Percentiles rank a stretch among this genome's conserved stretches.
These are phyloP conservation scores for Dalbergia oliveri DNA, from an alignment of 306 rosid genomes.

Conservation along the genomic window DNA sequence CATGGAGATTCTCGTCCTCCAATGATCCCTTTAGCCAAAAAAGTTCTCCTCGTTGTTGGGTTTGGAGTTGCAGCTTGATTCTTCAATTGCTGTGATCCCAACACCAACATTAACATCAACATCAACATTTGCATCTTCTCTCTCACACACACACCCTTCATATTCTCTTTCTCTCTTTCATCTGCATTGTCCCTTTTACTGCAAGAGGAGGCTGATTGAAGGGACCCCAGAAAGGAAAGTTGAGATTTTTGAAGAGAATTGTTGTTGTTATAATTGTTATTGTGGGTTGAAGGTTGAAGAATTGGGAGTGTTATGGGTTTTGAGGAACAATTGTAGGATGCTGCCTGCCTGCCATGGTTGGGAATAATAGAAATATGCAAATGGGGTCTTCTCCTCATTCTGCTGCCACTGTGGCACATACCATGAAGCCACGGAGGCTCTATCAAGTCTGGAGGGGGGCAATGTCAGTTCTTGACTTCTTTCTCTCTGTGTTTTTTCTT, in stretches of 20 bases:
- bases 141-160: background rate
- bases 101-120: background rate
- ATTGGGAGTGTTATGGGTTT: conserved; percentile 50
- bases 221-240: conserved; percentile 44
- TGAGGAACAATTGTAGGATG: conserved; percentile 42
- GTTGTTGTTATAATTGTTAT: background rate
- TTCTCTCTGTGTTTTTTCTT: background rate
- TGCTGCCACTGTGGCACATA: conserved; percentile 45
- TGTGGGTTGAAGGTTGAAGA: conserved; percentile 35
- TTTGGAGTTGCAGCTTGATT: conserved; percentile 55
- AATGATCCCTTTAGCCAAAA: conserved; percentile 51
- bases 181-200: conserved; percentile 40
- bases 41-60: conserved; percentile 48
- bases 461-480: conserved; percentile 68
- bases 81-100: conserved; percentile 48
- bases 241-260: conserved; percentile 21
- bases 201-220: conserved; percentile 27
- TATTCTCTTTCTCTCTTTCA: conserved; percentile 33
- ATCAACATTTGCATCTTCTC: background rate
- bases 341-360: conserved; percentile 42
- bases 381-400: conserved; percentile 54
- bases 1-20: conserved; percentile 60
- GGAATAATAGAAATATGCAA: conserved; percentile 46
- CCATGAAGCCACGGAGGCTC: conserved; percentile 62
- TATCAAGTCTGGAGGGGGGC: conserved; percentile 94